A percentile compares a stretch with the other conserved stretches of the same genome.
phyloP scores from a whole-genome alignment of 495 filamentous ascomycete genomes.

The Aspergillus avenaceus region DNA sequence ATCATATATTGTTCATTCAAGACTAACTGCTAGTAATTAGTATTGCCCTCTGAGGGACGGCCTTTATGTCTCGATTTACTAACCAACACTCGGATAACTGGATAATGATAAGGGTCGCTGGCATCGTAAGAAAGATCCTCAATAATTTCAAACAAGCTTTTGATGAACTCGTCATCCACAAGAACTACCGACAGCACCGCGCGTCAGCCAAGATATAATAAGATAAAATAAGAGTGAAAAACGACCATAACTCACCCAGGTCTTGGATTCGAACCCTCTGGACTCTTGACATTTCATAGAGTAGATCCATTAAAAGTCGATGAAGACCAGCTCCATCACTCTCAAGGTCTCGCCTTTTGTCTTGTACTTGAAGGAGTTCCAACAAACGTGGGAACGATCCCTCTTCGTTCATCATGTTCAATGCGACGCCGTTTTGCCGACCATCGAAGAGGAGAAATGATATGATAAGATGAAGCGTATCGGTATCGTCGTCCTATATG shows the following conservation, averaged over 20 bases:
- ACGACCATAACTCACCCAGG: conserved; percentile 49
- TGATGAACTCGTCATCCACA: conserved; percentile 82
- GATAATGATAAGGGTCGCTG: conserved; percentile 94
- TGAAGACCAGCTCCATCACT: conserved; percentile 67
- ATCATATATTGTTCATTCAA: conserved; percentile 99
- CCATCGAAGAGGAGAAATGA: conserved; percentile 92
- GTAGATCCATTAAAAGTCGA: conserved; percentile 75
- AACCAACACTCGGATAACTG: conserved; percentile 89
- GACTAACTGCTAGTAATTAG: conserved; percentile 62
- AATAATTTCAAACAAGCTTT: conserved; percentile 81
- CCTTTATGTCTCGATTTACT: conserved; percentile 19
- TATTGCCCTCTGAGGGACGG: background rate
- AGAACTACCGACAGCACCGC: conserved; percentile 32
- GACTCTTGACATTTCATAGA: conserved; percentile 97
- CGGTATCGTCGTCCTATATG: conserved; percentile 68
- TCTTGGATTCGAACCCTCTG: conserved; percentile 77
- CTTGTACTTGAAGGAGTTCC: conserved; percentile 68
- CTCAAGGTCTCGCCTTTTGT: conserved; percentile 58
- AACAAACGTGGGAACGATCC: conserved; percentile 78
- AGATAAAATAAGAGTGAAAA: no score
- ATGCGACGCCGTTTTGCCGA: conserved; percentile 67
- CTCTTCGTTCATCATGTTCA: conserved; percentile 83
- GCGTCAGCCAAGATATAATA: background rate
- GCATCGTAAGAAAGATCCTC: conserved; percentile 85
- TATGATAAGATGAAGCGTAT: conserved; percentile 73